phyloP scores from a whole-genome alignment of 176 grass and related monocot genomes.

The Triticum urartu region DNA sequence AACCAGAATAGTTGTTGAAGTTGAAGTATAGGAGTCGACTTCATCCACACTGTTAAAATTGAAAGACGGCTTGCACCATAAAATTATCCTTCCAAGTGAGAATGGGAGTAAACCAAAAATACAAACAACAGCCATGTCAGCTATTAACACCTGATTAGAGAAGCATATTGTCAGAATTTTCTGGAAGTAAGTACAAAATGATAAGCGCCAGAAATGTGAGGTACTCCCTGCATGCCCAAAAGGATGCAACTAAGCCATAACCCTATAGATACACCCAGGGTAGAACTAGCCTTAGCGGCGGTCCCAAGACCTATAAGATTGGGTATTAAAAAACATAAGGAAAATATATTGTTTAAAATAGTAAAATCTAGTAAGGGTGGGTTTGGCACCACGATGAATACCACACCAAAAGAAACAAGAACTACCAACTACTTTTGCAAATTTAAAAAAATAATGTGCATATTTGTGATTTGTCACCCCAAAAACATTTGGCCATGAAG shows the following conservation, averaged over 20 bases:
- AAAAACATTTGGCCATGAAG: no score
- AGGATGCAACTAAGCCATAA: background rate
- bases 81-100: constrained; percentile 28
- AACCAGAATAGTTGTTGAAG: background rate
- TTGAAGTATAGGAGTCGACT: constrained; percentile 11
- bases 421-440: no score
- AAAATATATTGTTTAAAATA: no score
- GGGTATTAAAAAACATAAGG: no score
- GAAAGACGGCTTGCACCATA: background rate
- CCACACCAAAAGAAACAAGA: no score
- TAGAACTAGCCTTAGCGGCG: background rate
- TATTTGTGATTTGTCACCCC: no score
- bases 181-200: background rate
- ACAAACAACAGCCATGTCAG: constrained; percentile 13
- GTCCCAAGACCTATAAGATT: no score
- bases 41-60: background rate
- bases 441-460: no score
- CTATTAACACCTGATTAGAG: constrained; percentile 26
- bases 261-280: background rate
- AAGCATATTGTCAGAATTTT: background rate
- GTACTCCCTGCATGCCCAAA: background rate
- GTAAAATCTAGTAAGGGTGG: no score
- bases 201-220: background rate
- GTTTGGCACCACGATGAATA: no score
- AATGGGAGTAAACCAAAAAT: constrained; percentile 37